phyloP scores from a whole-genome alignment of 164 flowering plant species.

The Aristolochia fimbriata region DNA sequence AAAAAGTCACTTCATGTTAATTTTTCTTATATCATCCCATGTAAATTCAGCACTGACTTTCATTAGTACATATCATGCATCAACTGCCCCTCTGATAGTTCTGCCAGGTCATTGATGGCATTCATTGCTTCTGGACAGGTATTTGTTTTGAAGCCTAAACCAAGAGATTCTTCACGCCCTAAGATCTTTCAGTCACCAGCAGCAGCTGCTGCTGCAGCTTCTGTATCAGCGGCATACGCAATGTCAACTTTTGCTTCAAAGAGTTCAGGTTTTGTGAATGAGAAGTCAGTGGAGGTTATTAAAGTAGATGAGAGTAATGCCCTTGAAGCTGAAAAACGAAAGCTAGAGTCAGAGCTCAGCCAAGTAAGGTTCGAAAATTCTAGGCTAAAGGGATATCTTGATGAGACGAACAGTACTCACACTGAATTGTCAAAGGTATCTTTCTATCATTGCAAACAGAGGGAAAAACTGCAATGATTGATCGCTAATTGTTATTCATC shows the following conservation, averaged over 20 bases:
- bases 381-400: slow-evolving; percentile 37
- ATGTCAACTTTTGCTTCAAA: slow-evolving; percentile 32
- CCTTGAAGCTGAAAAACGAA: slow-evolving; percentile 37
- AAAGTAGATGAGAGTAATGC: slow-evolving; percentile 19
- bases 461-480: background rate
- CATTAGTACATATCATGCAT: too few species aligned
- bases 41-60: too few species aligned
- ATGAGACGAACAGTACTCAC: slow-evolving; percentile 45
- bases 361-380: slow-evolving; percentile 49
- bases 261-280: slow-evolving; percentile 24
- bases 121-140: slow-evolving; percentile 30
- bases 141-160: slow-evolving; percentile 65
- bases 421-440: slow-evolving; percentile 73
- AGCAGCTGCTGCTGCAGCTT: slow-evolving; percentile 98
- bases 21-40: too few species aligned
- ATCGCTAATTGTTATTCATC: slow-evolving; percentile 9
- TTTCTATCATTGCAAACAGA: background rate
- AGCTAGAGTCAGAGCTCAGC: slow-evolving; percentile 35
- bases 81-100: too few species aligned
- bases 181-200: slow-evolving; percentile 89
- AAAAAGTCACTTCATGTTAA: too few species aligned
- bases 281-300: slow-evolving; percentile 20
- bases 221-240: slow-evolving; percentile 92
- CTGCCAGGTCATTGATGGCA: too few species aligned
- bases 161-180: slow-evolving; percentile 46